Evolutionary conservation across 345 rosid species (phyloP), one percentile per base, ranked within the genome.

Genomic region (Lepidium africanum): DNA sequence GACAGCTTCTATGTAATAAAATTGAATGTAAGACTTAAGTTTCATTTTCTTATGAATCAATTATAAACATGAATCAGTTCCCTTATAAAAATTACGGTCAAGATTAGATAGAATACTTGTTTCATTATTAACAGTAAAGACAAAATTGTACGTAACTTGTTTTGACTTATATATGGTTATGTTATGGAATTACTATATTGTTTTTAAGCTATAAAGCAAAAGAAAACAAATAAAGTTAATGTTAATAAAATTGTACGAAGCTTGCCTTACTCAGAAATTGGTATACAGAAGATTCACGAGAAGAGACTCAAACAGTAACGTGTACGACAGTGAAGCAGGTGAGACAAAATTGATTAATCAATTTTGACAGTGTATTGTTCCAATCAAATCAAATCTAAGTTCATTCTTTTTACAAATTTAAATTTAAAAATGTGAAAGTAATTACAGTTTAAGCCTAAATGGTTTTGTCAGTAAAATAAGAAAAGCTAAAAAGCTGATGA

Each of bases 321-420:
- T 67, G 55, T 65, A 73, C 42, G 72, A 60, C 63, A 74, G 27
- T 50, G 48, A 51, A 70, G 63, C 68, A 67, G 62, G 69, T 60
- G 69, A 74, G 77, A 73, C 77, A 67, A 73, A 66, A 48, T 58
- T 65, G 71, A 72, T 73, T 66, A 59, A 73, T 73, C 61, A 65
- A 65, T 37, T 59, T 60, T 30, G 68, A 59, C 70, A 73, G 55
- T 74, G 67, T 67, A 3, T 67, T 53, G 73, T 74, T 67, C 30
- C 58, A 60, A 32, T 74, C 74, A 53, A 46, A 53, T 68, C 73
- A 53, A 67, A 61, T 46, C 53, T 46, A 27, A 41, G 46, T 52
- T 61, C 27, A 54, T 27, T 17, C 8, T 14, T 60, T 38, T 23
- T n/a, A 41, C 33, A 6, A 43, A 65, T 10, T 17, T 30, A 33